phyloP scores from a whole-genome alignment of 176 grass and related monocot genomes.

The Raddia distichophylla region DNA sequence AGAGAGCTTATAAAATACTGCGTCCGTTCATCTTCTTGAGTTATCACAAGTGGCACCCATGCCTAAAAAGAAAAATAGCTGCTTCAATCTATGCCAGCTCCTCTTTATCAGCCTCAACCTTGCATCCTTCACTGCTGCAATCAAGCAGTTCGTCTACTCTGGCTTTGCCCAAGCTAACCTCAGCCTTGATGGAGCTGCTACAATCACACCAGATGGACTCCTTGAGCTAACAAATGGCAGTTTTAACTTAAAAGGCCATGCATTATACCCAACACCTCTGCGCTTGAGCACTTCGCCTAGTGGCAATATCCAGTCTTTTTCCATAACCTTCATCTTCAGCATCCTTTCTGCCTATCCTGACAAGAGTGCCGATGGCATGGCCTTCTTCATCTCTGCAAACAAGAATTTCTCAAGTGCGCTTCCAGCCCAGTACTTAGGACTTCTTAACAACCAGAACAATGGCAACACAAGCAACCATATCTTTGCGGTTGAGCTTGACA shows the following conservation, averaged over 20 bases:
- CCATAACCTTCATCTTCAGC: neutral
- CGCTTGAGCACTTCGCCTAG: neutral
- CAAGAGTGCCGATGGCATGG: neutral
- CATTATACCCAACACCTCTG: constrained; percentile 2
- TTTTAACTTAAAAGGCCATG: neutral
- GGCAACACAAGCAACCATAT: no score
- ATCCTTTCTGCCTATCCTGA: neutral
- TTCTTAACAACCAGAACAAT: no score
- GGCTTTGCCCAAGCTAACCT: constrained; percentile 2
- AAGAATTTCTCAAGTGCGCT: neutral
- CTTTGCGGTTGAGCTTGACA: no score
- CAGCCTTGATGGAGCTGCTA: constrained; percentile 24
- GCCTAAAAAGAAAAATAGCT: no score
- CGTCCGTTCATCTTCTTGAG: no score
- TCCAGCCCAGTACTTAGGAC: no score
- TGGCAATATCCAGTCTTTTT: neutral
- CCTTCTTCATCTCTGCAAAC: no score
- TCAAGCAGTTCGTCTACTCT: constrained; percentile 13
- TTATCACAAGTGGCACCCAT: no score
- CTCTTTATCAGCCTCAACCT: no score
- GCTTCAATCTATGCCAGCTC: no score
- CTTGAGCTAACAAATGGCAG: constrained; percentile 17
- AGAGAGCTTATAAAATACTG: no score
- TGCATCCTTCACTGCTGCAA: no score
- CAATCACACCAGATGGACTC: neutral